A percentile compares a stretch with the other conserved stretches of the same genome.
Conservation (phyloP, 179 eudicot genomes). For the Heliamphora pulchella region DNA sequence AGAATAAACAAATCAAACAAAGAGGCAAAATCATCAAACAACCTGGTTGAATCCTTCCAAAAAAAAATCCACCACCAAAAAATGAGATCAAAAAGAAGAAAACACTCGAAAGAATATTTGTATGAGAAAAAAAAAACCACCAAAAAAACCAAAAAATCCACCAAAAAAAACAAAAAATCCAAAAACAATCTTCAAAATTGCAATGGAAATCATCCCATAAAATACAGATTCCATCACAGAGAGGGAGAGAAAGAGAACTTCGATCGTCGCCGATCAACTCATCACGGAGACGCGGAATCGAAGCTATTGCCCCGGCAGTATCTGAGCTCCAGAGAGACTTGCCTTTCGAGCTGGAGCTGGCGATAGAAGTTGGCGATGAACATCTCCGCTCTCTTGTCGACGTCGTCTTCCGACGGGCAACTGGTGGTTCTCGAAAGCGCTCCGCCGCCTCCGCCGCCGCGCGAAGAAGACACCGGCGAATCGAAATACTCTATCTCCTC, state of each 20-base stretch:
- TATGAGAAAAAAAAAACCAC: background rate
- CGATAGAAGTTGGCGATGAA: constrained; percentile 24
- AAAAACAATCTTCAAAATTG: background rate
- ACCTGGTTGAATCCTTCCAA: too few relatives aligned
- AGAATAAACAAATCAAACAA: background rate
- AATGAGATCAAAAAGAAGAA: background rate
- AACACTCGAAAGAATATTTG: background rate
- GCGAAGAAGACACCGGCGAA: background rate
- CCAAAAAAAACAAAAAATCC: background rate
- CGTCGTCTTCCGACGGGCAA: constrained; percentile 13
- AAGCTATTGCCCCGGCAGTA: constrained; percentile 37
- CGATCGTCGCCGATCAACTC: background rate
- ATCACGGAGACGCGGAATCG: constrained; percentile 14
- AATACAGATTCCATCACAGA: constrained; percentile 7
- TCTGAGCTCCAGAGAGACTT: constrained; percentile 57
- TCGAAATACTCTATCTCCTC: background rate
- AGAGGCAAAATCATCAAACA: too few relatives aligned
- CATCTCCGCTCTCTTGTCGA: constrained; percentile 20
- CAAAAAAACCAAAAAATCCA: background rate
- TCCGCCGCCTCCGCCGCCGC: background rate
- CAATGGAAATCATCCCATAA: background rate
- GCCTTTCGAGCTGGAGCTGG: constrained; percentile 55
- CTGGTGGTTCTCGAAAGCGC: constrained; percentile 16
- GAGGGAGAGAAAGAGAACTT: background rate
- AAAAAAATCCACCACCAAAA: background rate